Percentiles rank a stretch among this genome's conserved stretches.
Evolutionary conservation across 1,139 yeast species (phyloP).

Genomic region (Magnusiomyces paraingens): DNA sequence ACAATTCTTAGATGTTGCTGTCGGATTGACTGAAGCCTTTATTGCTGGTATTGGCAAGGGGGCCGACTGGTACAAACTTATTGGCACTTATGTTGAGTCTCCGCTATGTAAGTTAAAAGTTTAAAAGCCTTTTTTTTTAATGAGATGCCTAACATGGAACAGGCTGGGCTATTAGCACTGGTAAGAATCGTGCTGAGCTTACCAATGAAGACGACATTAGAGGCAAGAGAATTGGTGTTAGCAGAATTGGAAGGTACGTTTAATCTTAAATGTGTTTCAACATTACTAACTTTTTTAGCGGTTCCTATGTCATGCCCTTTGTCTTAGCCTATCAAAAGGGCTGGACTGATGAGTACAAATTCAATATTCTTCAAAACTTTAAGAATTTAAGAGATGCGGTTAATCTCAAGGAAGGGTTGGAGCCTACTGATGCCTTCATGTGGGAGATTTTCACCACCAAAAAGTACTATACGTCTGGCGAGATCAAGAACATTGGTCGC

Average conservation of each 20-base stretch:
- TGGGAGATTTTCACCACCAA: slow-evolving; percentile 93
- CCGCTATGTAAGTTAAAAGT: slow-evolving; percentile 48
- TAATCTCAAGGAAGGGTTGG: slow-evolving; percentile 40
- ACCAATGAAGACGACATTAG: slow-evolving; percentile 46
- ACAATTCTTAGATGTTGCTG: slow-evolving; percentile 45
- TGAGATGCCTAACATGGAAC: not conserved
- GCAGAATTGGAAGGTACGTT: slow-evolving; percentile 55
- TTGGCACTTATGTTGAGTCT: slow-evolving; percentile 77
- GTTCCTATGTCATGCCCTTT: slow-evolving; percentile 85
- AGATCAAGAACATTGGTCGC: slow-evolving; percentile 76
- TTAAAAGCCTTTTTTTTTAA: not conserved
- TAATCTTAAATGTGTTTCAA: not conserved
- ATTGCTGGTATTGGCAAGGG: slow-evolving; percentile 77
- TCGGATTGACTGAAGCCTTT: slow-evolving; percentile 89
- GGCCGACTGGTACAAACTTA: slow-evolving; percentile 53
- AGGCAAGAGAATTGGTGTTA: slow-evolving; percentile 67
- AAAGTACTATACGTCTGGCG: slow-evolving; percentile 70
- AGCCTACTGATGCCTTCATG: slow-evolving; percentile 77
- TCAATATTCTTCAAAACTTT: slow-evolving; percentile 60
- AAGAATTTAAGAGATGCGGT: slow-evolving; percentile 74
- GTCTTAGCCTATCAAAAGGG: slow-evolving; percentile 61
- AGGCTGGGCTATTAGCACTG: slow-evolving; percentile 81
- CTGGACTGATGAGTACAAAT: slow-evolving; percentile 39
- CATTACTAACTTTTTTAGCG: slow-evolving; percentile 37
- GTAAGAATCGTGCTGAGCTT: slow-evolving; percentile 51